A percentile compares a stretch with the other conserved stretches of the same genome.
Conservation (phyloP, 2,329 filamentous ascomycete species). For the Alternaria conjuncta region DNA sequence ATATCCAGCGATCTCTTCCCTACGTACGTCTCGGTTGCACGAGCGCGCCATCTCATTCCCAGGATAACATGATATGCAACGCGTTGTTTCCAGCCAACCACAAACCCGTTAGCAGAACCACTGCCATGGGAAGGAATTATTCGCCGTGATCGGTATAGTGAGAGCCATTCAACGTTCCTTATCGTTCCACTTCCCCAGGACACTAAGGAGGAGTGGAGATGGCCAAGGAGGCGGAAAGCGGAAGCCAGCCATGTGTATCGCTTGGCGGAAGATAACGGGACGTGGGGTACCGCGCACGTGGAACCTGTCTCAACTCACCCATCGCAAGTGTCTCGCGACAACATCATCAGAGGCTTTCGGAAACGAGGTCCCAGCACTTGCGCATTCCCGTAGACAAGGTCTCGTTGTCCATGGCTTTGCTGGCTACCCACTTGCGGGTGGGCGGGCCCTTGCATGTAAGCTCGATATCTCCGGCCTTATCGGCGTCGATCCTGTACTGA, state of each 20-base stretch:
- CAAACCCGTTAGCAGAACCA: neutral
- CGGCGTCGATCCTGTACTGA: slow-evolving; percentile 25
- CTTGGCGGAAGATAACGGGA: slow-evolving; percentile 42
- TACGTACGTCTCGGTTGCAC: slow-evolving; percentile 14
- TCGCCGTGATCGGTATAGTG: slow-evolving; percentile 26
- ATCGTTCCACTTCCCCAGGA: slow-evolving; percentile 28
- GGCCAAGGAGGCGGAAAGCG: slow-evolving; percentile 29
- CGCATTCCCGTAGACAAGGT: slow-evolving; percentile 49
- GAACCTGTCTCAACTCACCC: neutral
- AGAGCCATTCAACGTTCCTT: slow-evolving; percentile 19
- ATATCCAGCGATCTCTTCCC: neutral
- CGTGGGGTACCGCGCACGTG: slow-evolving; percentile 22
- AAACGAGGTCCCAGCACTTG: slow-evolving; percentile 41
- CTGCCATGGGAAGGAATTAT: slow-evolving; percentile 11
- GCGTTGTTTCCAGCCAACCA: neutral
- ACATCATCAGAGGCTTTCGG: slow-evolving; percentile 2
- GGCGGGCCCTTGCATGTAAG: slow-evolving; percentile 20
- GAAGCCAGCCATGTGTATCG: slow-evolving; percentile 23
- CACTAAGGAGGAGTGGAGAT: slow-evolving; percentile 22
- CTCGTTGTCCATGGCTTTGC: slow-evolving; percentile 36
- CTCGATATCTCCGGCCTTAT: slow-evolving; percentile 14
- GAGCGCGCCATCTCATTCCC: neutral
- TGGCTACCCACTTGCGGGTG: slow-evolving; percentile 41
- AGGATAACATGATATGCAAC: slow-evolving; percentile 10
- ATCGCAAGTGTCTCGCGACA: neutral